Base-by-base conservation (phyloP, 78 protist species). In the Monocercomonoides exilis region DNA sequence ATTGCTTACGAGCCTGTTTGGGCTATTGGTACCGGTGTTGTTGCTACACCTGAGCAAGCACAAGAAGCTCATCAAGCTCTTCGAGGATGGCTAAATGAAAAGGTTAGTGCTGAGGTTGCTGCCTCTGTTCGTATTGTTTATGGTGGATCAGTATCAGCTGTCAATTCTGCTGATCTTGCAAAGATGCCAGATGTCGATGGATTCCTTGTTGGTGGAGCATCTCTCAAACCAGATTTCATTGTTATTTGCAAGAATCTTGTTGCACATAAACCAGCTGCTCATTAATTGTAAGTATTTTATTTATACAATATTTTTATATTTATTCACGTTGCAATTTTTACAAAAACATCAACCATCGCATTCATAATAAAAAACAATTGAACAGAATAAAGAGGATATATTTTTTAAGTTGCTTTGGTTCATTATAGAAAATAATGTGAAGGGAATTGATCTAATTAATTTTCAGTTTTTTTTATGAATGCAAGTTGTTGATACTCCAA, bases 141-240 rank as follows among this genome's bases (percentile, higher is more conserved):
- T 88, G 99, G 99, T 21, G 96, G 99, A 36, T 92, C 96, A 0
- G 99, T 97, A 81, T 89, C 38, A 2, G 92, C 94, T 2, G 80
- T 43, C 79, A 97, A 96, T 92, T 70, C 90, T 46, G 79, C 21
- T 6, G 94, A 91, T 1, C 94, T 97, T 11, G 79, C 93, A 43
- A 38, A 89, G 77, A 44, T 81, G 88, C 77, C 92, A 11, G 98
- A 97, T 89, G 87, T 98, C 63, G 99, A 98, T 87, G 99, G 99
- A 5, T 97, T 97, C 95, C 94, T 98, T 1, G 99, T 98, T 44
- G 99, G 99, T 70, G 99, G 99, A 46, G 99, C 99, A 0, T 94
- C 97, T 2, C 92, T 96, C 64, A 80, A 92, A 89, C 91, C 96
- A 0, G 91, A 90, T 43, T 96, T 97, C 64, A 63, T 54, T 41